phyloP scores from a whole-genome alignment of 2,329 filamentous ascomycete species.

The Cytospora mali region DNA sequence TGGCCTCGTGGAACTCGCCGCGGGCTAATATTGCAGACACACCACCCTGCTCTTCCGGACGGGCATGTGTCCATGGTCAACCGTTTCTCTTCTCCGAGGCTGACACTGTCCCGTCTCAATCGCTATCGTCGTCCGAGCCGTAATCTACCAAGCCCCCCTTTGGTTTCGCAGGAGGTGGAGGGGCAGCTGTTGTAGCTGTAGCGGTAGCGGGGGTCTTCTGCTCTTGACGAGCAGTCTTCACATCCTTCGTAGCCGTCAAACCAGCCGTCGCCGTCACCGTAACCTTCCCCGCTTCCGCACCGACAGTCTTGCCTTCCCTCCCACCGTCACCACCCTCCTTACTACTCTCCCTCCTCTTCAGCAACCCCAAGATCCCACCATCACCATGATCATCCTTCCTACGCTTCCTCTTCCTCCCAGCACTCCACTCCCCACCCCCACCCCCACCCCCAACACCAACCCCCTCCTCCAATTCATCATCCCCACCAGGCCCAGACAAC shows the following conservation, averaged over 20 bases:
- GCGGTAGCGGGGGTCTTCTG: conserved; percentile 31
- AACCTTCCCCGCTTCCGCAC: conserved; percentile 1
- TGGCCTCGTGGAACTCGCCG: background rate
- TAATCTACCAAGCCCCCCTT: conserved; percentile 55
- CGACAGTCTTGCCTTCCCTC: conserved; percentile 11
- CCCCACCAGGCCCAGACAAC: conserved; percentile 23
- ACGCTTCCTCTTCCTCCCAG: conserved; percentile 19
- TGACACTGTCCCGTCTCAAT: conserved; percentile 19
- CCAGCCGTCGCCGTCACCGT: background rate
- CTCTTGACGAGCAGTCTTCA: conserved; percentile 7
- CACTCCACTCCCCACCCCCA: conserved; percentile 15
- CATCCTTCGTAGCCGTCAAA: background rate
- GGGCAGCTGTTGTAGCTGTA: background rate
- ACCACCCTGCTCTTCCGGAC: background rate
- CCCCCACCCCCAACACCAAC: conserved; percentile 5
- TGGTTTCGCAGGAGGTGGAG: conserved; percentile 31
- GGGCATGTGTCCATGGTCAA: background rate
- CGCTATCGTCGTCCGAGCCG: conserved; percentile 57
- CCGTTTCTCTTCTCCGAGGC: background rate
- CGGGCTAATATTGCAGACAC: background rate
- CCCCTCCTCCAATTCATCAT: conserved; percentile 27
- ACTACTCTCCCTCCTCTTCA: conserved; percentile 31
- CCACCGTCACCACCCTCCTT: conserved; percentile 12
- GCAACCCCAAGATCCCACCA: background rate
- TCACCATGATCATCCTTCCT: conserved; percentile 25